phyloP scores from a whole-genome alignment of 108 stramenopile species.

The Pseudonitzschia pungens region DNA sequence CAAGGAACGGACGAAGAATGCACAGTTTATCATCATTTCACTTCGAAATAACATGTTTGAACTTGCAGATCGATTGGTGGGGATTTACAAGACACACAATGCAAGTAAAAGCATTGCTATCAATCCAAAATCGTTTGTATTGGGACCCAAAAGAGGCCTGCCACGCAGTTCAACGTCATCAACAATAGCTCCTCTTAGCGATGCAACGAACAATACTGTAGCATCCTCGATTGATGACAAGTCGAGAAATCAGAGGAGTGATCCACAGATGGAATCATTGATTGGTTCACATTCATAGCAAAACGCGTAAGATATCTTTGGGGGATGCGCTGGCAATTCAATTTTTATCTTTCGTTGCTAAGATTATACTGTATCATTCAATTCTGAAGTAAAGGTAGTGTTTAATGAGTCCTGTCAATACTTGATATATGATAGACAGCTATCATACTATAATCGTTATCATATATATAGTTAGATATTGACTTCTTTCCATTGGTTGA shows the following conservation, averaged over 20 bases:
- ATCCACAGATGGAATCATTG: background rate
- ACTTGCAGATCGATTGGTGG: constrained; percentile 96
- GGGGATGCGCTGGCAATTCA: no score
- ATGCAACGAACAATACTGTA: constrained; percentile 3
- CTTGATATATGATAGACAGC: no score
- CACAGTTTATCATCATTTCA: constrained; percentile 98
- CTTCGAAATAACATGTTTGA: constrained; percentile 99
- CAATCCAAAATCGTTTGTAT: constrained; percentile 56
- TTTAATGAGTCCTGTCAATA: no score
- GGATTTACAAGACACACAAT: constrained; percentile 98
- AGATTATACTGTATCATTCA: no score
- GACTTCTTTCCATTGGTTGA: no score
- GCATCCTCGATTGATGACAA: background rate
- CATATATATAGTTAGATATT: no score
- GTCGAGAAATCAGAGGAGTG: background rate
- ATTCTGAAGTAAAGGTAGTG: no score
- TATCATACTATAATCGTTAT: no score
- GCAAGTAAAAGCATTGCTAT: constrained; percentile 97
- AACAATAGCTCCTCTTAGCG: background rate
- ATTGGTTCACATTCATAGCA: background rate
- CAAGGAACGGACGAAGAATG: constrained; percentile 98
- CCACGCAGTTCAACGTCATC: background rate
- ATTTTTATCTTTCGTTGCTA: no score
- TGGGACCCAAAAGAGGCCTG: background rate
- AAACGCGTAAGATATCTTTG: no score